Evolutionary conservation across 2,329 filamentous ascomycete species (phyloP).

Genomic region (Hymenoscyphus scutula): DNA sequence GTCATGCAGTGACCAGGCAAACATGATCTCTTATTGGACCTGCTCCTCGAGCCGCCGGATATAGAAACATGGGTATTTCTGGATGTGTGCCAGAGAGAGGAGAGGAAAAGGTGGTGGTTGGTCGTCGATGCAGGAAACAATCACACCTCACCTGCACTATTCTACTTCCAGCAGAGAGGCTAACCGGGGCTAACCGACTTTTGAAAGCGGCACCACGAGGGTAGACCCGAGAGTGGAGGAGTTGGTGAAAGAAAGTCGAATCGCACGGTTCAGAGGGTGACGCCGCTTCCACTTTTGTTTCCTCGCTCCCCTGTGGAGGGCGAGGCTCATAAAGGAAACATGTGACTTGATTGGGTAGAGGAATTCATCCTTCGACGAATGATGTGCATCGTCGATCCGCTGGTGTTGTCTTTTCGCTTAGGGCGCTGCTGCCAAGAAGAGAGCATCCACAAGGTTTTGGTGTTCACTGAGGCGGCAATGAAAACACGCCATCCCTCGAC

Average conservation of each 20-base stretch:
- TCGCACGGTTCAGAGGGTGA: neutral
- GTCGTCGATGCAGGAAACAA: neutral
- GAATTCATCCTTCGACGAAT: neutral
- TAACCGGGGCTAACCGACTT: too few species aligned
- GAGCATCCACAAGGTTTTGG: too few species aligned
- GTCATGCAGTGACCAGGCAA: neutral
- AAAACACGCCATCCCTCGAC: neutral
- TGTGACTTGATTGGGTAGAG: neutral
- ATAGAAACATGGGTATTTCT: neutral
- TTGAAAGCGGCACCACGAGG: neutral
- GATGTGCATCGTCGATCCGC: conserved; percentile 3
- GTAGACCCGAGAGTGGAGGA: neutral
- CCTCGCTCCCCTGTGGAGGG: neutral
- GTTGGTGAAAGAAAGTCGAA: neutral
- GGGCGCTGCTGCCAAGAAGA: neutral
- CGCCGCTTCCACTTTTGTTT: neutral
- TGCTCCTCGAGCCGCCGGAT: neutral
- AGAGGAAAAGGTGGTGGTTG: neutral
- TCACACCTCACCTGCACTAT: neutral
- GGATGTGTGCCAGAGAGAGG: neutral
- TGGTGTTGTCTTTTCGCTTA: neutral
- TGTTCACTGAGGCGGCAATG: neutral
- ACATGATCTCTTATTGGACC: neutral
- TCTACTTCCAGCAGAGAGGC: neutral
- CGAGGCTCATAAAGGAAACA: conserved; percentile 1